Base-by-base conservation (phyloP, 2,329 filamentous ascomycete genomes). In the Cercospora beticola region DNA sequence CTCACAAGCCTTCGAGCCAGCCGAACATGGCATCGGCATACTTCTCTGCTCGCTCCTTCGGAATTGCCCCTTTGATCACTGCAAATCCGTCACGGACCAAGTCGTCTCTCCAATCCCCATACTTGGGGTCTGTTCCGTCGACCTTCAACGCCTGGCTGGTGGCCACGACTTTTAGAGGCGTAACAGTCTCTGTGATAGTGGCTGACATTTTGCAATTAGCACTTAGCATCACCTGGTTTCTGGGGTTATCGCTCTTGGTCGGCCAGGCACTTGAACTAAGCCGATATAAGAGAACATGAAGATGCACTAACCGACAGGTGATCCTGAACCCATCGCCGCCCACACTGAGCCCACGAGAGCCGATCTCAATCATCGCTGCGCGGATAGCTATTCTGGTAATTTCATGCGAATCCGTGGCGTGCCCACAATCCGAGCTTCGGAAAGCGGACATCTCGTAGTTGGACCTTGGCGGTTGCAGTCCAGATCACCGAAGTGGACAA, bases 41-140 rank as follows among this genome's bases (percentile, higher is more conserved):
- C 8, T 73, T 69, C 8, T 77, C 69, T 1, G 82, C 83, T 31
- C 77, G 76, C 21, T 82, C 82, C 1, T 70, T 73, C 0, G 82
- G 81, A 54, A 85, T 79, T 0, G 82, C 82, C 1, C 79, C 79
- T 66, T 84, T 84, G 64, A 85, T 75, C n/a, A 85, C 78, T 0
- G 80, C 81, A 69, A 76, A 85, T 3, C 83, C 83, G 65, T 85
- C 77, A 14, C 78, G 73, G 2, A 70, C 57, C n/a, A 75, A 56
- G 21, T 81, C 78, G 46, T 79, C 77, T 28, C 76, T 70, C 77
- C 78, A 81, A 72, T 80, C 78, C 10, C 76, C 75, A 59, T 68
- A 77, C 7, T 68, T 62, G 6, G 67, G 21, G 23, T 77, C 74
- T 33, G 70, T 70, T 7, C 72, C 72, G 49, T 73, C 71, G 36